These are phyloP conservation scores for Daldinia childiae DNA, from an alignment of 495 filamentous ascomycete genomes.

Conservation along the genomic window DNA sequence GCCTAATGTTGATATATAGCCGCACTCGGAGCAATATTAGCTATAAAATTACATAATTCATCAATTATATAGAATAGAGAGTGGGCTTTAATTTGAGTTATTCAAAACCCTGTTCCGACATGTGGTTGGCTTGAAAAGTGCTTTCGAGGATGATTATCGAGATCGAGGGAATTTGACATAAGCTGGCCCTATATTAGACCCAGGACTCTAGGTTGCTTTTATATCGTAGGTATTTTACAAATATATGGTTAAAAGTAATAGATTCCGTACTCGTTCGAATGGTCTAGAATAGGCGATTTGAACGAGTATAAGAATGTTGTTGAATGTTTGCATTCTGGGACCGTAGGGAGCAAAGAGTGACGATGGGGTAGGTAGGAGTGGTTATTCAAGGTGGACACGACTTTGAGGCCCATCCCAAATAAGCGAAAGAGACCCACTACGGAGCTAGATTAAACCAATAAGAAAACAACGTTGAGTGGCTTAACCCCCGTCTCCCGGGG, in stretches of 20 bases:
- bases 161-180: conserved; percentile 44
- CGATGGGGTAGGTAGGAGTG: conserved; percentile 49
- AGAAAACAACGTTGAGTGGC: conserved; percentile 39
- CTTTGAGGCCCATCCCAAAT: conserved; percentile 50
- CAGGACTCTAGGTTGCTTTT: background rate
- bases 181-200: conserved; percentile 23
- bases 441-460: conserved; percentile 40
- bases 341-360: conserved; percentile 33
- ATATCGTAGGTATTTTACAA: conserved; percentile 13
- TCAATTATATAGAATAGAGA: background rate
- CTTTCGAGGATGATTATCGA: conserved; percentile 14
- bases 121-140: conserved; percentile 12
- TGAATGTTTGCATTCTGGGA: conserved; percentile 31
- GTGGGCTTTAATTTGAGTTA: conserved; percentile 25
- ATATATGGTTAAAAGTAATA: background rate
- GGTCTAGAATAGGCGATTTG: conserved; percentile 47
- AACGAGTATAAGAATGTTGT: conserved; percentile 53
- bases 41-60: conserved; percentile 14
- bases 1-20: conserved; percentile 29
- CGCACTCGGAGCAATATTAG: conserved; percentile 34
- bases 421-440: conserved; percentile 43
- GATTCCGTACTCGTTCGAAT: conserved; percentile 40
- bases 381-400: conserved; percentile 45
- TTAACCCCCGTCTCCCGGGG: conserved; percentile 45
- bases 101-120: conserved; percentile 19